Evolutionary conservation across 2,329 filamentous ascomycete species (phyloP).

Genomic region (Cladophialophora bantiana): DNA sequence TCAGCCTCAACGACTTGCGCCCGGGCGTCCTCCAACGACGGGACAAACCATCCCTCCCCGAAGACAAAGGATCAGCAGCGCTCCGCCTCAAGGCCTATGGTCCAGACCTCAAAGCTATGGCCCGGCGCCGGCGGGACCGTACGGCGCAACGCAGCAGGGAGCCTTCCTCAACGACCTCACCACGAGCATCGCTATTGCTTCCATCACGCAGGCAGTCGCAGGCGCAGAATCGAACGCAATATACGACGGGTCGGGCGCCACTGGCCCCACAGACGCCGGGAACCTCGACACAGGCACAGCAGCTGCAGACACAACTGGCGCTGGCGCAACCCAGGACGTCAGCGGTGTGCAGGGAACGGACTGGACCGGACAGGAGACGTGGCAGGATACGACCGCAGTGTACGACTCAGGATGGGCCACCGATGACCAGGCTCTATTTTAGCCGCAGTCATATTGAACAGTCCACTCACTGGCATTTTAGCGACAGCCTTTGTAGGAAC

Average conservation of each 20-base stretch:
- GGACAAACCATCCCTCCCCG: neutral
- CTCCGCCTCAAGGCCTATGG: neutral
- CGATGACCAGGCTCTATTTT: neutral
- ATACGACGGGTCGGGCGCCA: neutral
- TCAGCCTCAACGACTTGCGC: neutral
- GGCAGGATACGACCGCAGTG: neutral
- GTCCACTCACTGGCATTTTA: neutral
- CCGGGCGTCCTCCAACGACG: neutral
- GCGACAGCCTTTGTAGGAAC: neutral
- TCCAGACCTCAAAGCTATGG: slow-evolving; percentile 2
- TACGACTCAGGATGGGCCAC: neutral
- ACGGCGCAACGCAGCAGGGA: neutral
- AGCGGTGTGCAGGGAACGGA: neutral
- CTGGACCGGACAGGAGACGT: neutral
- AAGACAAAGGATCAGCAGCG: neutral
- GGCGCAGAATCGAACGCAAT: neutral
- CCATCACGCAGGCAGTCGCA: neutral
- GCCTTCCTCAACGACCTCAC: neutral
- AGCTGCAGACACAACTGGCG: neutral
- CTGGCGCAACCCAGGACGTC: neutral
- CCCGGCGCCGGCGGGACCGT: neutral
- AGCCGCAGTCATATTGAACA: neutral
- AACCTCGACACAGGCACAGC: neutral
- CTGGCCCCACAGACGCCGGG: neutral
- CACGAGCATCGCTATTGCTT: neutral